A percentile compares a stretch with the other conserved stretches of the same genome.
Evolutionary conservation across 2,329 filamentous ascomycete species (phyloP).

Genomic region (Sporothrix pseudoabietina): DNA sequence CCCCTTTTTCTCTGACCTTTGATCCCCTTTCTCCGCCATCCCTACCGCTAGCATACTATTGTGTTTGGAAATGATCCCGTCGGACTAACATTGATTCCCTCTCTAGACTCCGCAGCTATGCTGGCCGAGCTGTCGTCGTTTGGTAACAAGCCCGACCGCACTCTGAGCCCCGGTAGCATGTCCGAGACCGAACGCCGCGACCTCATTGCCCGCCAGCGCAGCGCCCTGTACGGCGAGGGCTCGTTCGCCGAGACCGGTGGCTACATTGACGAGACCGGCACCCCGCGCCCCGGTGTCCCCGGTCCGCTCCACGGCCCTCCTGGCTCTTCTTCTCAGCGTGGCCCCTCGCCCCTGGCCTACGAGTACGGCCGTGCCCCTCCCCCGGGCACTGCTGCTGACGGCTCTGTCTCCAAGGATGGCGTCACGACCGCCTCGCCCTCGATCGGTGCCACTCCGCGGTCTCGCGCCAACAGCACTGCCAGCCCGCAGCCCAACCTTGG

Average conservation of each 20-base stretch:
- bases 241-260: conserved; percentile 67
- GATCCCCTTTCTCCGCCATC: not conserved
- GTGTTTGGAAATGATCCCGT: conserved; percentile 2
- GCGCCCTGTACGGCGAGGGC: conserved; percentile 83
- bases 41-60: not conserved
- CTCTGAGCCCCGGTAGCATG: conserved; percentile 80
- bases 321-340: conserved; percentile 68
- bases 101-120: conserved; percentile 48
- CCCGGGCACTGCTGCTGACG: conserved; percentile 44
- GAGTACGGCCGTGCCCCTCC: conserved; percentile 57
- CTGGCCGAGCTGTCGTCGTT: conserved; percentile 49
- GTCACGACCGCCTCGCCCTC: conserved; percentile 47
- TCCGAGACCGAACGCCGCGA: conserved; percentile 96
- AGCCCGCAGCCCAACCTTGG: conserved; percentile 73
- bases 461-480: conserved; percentile 79
- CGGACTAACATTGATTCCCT: conserved; percentile 37
- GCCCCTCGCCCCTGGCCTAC: conserved; percentile 77
- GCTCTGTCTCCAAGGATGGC: conserved; percentile 34
- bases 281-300: conserved; percentile 66
- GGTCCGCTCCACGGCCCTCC: conserved; percentile 55
- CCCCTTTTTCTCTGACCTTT: not conserved
- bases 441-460: conserved; percentile 57
- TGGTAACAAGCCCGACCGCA: conserved; percentile 77
- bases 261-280: conserved; percentile 69
- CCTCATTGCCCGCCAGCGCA: conserved; percentile 92